These are phyloP conservation scores for Handroanthus guayacan DNA, from an alignment of 257 asterid genomes.

Conservation along the genomic window DNA sequence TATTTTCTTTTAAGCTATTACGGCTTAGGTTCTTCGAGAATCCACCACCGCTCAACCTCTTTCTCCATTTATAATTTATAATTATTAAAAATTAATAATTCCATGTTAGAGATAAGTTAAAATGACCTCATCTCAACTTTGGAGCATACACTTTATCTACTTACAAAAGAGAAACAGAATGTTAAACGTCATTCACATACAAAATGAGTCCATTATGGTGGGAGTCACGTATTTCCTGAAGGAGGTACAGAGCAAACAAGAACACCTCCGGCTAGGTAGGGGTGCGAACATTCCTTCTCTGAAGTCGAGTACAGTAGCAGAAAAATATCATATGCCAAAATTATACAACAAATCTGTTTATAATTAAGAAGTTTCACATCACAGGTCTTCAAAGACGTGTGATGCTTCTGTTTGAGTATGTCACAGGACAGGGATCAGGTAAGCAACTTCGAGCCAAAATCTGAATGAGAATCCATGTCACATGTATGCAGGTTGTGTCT, in stretches of 20 bases:
- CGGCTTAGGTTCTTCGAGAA: background rate
- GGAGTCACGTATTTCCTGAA: constrained; percentile 81
- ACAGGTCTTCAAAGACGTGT: background rate
- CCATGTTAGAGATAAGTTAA: background rate
- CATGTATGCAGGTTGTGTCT: no score
- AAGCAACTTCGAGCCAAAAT: constrained; percentile 3
- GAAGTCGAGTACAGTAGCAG: constrained; percentile 32
- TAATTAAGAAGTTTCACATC: background rate
- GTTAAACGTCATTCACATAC: constrained; percentile 1
- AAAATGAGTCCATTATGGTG: constrained; percentile 17
- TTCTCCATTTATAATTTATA: background rate
- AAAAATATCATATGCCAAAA: constrained; percentile 29
- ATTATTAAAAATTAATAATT: background rate
- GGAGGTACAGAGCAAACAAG: constrained; percentile 95
- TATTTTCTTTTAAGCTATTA: background rate
- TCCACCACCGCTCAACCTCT: background rate
- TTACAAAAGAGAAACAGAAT: constrained; percentile 10
- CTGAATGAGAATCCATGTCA: no score
- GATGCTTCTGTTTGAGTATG: constrained; percentile 1
- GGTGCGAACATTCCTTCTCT: constrained; percentile 52
- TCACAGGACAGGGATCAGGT: background rate
- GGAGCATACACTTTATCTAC: no score
- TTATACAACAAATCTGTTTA: background rate
- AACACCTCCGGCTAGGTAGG: constrained; percentile 68
- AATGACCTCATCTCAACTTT: no score